Conservation (phyloP, 2,329 filamentous ascomycete species). For the Penicillium decumbens region DNA sequence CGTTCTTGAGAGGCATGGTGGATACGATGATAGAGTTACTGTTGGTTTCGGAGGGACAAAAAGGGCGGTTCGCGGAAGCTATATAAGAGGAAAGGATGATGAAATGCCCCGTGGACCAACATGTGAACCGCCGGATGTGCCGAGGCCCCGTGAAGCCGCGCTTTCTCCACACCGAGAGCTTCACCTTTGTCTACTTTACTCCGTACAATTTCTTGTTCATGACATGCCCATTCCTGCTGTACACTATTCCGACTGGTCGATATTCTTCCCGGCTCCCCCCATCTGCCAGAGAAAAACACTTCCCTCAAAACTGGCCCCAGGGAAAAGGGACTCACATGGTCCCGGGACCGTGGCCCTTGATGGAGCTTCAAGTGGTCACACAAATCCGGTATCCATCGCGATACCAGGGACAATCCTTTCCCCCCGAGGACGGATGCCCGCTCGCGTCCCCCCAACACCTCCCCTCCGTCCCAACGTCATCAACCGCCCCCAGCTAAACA, state of each 20-base stretch:
- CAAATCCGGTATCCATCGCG: conserved; percentile 19
- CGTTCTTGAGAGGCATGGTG: conserved; percentile 69
- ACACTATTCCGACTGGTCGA: not conserved
- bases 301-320: not conserved
- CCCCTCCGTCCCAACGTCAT: conserved; percentile 12
- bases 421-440: conserved; percentile 5
- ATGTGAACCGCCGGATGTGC: conserved; percentile 25
- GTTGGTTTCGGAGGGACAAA: conserved; percentile 1
- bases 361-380: conserved; percentile 6
- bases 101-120: conserved; percentile 13
- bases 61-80: conserved; percentile 2
- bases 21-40: conserved; percentile 3
- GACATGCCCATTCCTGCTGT: not conserved
- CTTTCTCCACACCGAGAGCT: not conserved
- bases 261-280: not conserved
- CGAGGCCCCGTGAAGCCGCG: conserved; percentile 17
- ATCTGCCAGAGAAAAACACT: not conserved
- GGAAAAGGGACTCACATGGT: not conserved
- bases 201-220: not conserved
- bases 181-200: not conserved
- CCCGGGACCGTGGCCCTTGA: not conserved
- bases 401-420: conserved; percentile 11
- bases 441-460: not conserved
- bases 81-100: conserved; percentile 21
- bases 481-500: conserved; percentile 23